Percentiles rank a stretch among this genome's conserved stretches.
phyloP scores from a whole-genome alignment of 306 rosid species.

The Lathyrus aphaca region DNA sequence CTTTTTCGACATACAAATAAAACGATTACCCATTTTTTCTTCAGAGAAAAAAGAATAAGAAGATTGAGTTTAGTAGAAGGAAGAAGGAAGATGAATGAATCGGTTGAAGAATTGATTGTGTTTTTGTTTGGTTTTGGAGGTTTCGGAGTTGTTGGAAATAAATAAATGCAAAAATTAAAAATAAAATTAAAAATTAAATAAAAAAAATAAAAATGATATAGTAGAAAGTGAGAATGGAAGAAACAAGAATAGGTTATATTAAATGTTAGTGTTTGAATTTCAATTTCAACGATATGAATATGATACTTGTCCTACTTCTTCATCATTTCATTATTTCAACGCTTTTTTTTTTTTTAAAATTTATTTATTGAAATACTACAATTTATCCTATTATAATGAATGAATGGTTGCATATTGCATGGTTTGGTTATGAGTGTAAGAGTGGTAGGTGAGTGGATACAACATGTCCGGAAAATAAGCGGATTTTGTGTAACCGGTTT shows the following conservation, averaged over 20 bases:
- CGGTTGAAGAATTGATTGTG: neutral
- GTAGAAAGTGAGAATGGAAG: neutral
- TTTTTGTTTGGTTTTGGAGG: conserved; percentile 3
- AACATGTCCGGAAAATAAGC: neutral
- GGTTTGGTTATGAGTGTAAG: too few relatives aligned
- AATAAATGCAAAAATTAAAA: neutral
- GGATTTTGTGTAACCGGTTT: neutral
- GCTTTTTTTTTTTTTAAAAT: neutral
- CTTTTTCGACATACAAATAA: conserved; percentile 82
- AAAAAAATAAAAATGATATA: neutral
- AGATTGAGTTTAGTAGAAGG: neutral
- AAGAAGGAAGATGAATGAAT: neutral
- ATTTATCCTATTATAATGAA: too few relatives aligned
- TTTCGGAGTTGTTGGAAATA: conserved; percentile 15
- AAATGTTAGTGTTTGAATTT: neutral
- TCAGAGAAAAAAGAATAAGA: conserved; percentile 1
- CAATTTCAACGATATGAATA: neutral
- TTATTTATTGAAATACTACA: too few relatives aligned
- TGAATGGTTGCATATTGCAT: neutral
- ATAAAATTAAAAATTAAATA: neutral
- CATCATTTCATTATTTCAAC: conserved; percentile 5
- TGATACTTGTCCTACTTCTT: neutral
- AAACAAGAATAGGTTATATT: neutral
- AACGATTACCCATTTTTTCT: conserved; percentile 83
- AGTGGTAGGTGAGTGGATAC: too few relatives aligned